A percentile compares a stretch with the other conserved stretches of the same genome.
Evolutionary conservation across 805 yeast species (phyloP).

Genomic region (Wickerhamiella galacta): DNA sequence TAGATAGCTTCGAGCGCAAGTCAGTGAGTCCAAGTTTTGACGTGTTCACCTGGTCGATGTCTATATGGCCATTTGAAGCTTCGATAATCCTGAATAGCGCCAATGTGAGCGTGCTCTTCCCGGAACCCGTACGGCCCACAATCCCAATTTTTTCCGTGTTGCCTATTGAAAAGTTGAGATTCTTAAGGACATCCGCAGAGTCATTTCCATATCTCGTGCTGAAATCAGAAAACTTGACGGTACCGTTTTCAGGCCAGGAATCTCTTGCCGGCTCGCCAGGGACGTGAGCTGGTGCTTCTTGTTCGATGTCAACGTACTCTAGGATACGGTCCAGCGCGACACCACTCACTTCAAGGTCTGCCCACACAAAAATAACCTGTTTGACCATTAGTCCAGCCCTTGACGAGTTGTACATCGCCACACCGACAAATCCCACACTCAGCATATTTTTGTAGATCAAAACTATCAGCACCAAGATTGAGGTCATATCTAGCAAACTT

Average conservation of each 20-base stretch:
- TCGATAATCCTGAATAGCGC: constrained; percentile 65
- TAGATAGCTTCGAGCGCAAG: constrained; percentile 58
- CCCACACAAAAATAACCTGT: constrained; percentile 86
- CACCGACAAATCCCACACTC: constrained; percentile 77
- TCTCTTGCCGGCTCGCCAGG: constrained; percentile 47
- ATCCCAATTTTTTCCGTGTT: constrained; percentile 79
- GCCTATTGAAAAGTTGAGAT: constrained; percentile 43
- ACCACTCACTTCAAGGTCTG: constrained; percentile 82
- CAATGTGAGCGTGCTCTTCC: constrained; percentile 69
- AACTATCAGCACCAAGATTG: constrained; percentile 58
- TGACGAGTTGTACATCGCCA: constrained; percentile 70
- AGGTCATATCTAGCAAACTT: constrained; percentile 58
- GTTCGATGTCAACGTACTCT: constrained; percentile 57
- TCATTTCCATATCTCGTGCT: constrained; percentile 68
- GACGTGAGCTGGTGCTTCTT: constrained; percentile 73
- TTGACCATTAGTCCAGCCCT: constrained; percentile 74
- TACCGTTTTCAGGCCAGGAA: constrained; percentile 72
- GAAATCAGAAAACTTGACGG: constrained; percentile 48
- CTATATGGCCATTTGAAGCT: constrained; percentile 46
- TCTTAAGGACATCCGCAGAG: constrained; percentile 59
- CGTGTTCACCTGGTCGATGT: constrained; percentile 58
- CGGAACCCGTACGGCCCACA: constrained; percentile 96
- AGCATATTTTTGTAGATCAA: constrained; percentile 42
- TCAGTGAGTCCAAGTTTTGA: constrained; percentile 56
- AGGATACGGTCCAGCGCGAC: constrained; percentile 73